Evolutionary conservation across 306 rosid species (phyloP).

Genomic region (Malus fusca): DNA sequence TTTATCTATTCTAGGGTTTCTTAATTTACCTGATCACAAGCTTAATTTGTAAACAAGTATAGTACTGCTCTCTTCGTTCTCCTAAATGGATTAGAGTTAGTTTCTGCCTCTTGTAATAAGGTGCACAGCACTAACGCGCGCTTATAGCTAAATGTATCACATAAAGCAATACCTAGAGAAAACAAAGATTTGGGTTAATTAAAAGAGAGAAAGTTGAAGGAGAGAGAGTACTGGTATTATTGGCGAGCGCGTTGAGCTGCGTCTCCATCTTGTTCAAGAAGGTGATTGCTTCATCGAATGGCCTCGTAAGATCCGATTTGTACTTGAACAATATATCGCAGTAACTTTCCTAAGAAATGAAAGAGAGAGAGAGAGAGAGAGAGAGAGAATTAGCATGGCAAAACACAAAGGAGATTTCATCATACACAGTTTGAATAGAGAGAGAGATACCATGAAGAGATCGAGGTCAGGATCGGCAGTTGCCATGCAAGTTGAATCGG

Average conservation of each 20-base stretch:
- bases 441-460: constrained; percentile 55
- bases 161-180: background rate
- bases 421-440: background rate
- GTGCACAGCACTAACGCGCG: background rate
- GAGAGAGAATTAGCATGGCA: no score
- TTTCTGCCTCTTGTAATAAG: background rate
- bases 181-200: background rate
- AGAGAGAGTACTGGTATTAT: constrained; percentile 16
- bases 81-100: background rate
- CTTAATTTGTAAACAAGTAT: background rate
- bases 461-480: constrained; percentile 73
- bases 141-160: background rate
- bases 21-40: background rate
- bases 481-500: constrained; percentile 21
- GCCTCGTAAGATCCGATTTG: constrained; percentile 56
- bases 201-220: constrained; percentile 13
- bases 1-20: no score
- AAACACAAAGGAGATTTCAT: background rate
- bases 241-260: constrained; percentile 50
- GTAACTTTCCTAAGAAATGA: constrained; percentile 39
- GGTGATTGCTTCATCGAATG: constrained; percentile 54
- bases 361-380: background rate
- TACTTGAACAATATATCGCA: constrained; percentile 43
- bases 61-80: background rate
- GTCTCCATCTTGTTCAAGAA: constrained; percentile 58